Percentiles rank a stretch among this genome's conserved stretches.
phyloP scores from a whole-genome alignment of 2,329 filamentous ascomycete species.

The Monosporascus sp. region DNA sequence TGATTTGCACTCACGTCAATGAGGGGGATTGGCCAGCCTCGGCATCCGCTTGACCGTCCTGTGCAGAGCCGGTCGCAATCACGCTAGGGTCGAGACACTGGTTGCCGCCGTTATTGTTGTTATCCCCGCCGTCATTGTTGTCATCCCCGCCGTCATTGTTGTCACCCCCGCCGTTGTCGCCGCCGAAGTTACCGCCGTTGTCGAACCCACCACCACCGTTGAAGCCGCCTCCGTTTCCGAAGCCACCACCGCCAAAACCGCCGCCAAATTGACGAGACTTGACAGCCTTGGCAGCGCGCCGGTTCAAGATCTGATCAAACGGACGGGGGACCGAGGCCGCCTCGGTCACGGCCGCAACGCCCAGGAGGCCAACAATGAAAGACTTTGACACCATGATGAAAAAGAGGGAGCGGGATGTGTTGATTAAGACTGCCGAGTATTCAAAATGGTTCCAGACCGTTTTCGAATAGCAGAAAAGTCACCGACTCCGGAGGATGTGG shows the following conservation, averaged over 20 bases:
- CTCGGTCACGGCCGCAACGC: conserved; percentile 40
- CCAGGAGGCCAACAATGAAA: conserved; percentile 43
- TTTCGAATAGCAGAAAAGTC: conserved; percentile 35
- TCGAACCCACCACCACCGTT: conserved; percentile 3
- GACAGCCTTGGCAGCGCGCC: conserved; percentile 27
- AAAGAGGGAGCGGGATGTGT: too few relatives aligned
- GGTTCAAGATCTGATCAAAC: conserved; percentile 24
- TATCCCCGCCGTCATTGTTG: conserved; percentile 12
- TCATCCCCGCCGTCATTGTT: conserved; percentile 11
- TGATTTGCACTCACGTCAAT: conserved; percentile 36
- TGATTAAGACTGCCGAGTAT: conserved; percentile 21
- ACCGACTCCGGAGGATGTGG: conserved; percentile 17
- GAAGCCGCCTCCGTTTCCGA: conserved; percentile 9
- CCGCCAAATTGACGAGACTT: conserved; percentile 36
- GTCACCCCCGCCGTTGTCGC: conserved; percentile 10
- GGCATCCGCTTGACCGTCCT: conserved; percentile 12
- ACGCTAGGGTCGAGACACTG: conserved; percentile 36
- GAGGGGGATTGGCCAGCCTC: conserved; percentile 42
- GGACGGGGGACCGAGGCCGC: conserved; percentile 38
- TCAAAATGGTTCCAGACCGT: conserved; percentile 48
- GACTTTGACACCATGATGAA: conserved; percentile 49
- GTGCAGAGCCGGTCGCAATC: conserved; percentile 45
- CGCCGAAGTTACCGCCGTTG: conserved; percentile 16
- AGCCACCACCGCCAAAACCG: conserved; percentile 11
- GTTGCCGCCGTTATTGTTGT: conserved; percentile 11